These are phyloP conservation scores for Paramecium primaurelia DNA, from an alignment of 73 alveolate genomes.

Conservation along the genomic window DNA sequence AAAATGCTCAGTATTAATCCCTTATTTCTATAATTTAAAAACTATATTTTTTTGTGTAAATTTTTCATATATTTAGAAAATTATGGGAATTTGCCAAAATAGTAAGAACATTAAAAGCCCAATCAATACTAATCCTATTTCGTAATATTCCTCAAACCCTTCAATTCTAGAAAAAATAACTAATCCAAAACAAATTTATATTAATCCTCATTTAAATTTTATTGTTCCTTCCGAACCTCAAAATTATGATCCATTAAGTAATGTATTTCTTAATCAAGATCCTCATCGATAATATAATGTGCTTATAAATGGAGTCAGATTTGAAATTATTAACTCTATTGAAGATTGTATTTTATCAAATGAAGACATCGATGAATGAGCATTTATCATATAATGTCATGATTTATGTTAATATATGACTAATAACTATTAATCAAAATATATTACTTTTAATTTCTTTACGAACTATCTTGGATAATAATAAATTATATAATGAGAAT, in stretches of 20 bases:
- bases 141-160: neutral
- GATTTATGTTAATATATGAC: neutral
- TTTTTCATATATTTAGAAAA: neutral
- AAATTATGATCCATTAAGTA: neutral
- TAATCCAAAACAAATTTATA: neutral
- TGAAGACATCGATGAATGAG: neutral
- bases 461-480: neutral
- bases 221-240: neutral
- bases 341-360: neutral
- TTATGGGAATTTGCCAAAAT: neutral
- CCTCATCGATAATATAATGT: conserved; percentile 31
- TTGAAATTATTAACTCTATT: neutral
- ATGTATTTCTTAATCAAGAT: neutral
- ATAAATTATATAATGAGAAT: neutral
- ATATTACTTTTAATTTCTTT: neutral
- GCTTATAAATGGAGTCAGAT: neutral
- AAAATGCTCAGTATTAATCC: neutral
- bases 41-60: neutral
- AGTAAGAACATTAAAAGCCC: neutral
- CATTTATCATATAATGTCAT: neutral
- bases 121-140: neutral
- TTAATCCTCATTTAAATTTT: neutral
- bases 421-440: neutral
- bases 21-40: neutral
- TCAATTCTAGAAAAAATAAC: neutral